These are phyloP conservation scores for Malus orientalis DNA, from an alignment of 306 rosid genomes.

Conservation along the genomic window DNA sequence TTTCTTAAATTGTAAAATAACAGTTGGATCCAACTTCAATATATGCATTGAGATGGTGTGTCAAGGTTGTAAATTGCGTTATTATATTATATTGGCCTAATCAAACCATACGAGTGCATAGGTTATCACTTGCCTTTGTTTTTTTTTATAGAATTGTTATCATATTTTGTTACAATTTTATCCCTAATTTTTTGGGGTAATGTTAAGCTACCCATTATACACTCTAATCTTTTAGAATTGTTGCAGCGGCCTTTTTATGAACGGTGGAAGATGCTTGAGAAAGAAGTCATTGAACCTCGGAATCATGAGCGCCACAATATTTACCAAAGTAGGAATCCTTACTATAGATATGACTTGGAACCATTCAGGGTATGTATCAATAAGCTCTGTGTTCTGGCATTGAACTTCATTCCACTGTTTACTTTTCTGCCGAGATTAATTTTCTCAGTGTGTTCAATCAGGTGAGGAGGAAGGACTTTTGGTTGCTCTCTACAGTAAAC, in stretches of 20 bases:
- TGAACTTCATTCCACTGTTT: background rate
- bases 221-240: conserved; percentile 23
- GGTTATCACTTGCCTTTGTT: background rate
- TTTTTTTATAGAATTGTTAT: too few species aligned
- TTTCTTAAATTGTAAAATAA: background rate
- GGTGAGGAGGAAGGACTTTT: conserved; percentile 97
- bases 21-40: background rate
- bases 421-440: conserved; percentile 17
- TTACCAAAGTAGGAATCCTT: conserved; percentile 51
- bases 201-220: background rate
- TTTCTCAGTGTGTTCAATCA: conserved; percentile 30
- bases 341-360: conserved; percentile 87
- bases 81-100: too few species aligned
- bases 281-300: conserved; percentile 95
- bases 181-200: conserved; percentile 5
- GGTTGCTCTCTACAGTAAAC: conserved; percentile 89
- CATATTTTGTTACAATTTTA: background rate
- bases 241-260: conserved; percentile 92
- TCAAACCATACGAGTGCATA: too few species aligned
- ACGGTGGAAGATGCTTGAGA: conserved; percentile 97
- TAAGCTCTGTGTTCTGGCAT: background rate
- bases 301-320: conserved; percentile 62
- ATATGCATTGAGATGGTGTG: background rate
- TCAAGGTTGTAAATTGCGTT: background rate
- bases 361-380: conserved; percentile 72